phyloP scores from a whole-genome alignment of 1,139 yeast genomes.

The Saccharomyces hybrid region DNA sequence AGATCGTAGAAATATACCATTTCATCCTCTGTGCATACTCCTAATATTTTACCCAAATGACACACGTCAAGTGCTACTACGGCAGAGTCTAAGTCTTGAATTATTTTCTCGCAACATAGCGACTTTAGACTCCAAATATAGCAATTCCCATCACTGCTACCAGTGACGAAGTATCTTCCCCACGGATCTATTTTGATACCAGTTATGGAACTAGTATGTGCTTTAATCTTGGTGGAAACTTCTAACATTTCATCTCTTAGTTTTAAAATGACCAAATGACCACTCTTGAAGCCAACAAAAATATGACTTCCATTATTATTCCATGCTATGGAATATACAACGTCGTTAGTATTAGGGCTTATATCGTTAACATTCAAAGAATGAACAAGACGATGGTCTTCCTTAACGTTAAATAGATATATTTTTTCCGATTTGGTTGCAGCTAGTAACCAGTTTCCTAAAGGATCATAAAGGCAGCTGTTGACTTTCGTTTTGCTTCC shows the following conservation, averaged over 20 bases:
- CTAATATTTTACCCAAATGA: conserved; percentile 41
- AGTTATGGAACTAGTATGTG: conserved; percentile 51
- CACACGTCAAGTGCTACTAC: conserved; percentile 40
- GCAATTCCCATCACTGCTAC: conserved; percentile 67
- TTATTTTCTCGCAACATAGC: conserved; percentile 39
- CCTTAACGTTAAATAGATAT: conserved; percentile 22
- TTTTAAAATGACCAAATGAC: conserved; percentile 18
- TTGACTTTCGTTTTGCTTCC: conserved; percentile 32
- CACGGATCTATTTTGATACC: conserved; percentile 49
- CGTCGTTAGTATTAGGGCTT: conserved; percentile 8
- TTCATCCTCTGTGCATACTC: conserved; percentile 41
- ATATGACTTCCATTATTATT: conserved; percentile 29
- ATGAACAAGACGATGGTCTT: conserved; percentile 16
- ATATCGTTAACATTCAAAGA: conserved; percentile 10
- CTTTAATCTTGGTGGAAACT: conserved; percentile 31
- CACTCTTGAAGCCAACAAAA: conserved; percentile 32
- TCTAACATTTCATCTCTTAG: conserved; percentile 9
- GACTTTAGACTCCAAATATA: conserved; percentile 49
- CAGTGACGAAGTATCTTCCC: conserved; percentile 50
- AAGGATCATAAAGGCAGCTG: conserved; percentile 41
- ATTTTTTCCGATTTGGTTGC: conserved; percentile 35
- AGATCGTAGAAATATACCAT: conserved; percentile 38
- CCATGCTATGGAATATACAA: conserved; percentile 27
- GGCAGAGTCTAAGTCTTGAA: conserved; percentile 46
- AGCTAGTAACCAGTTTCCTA: conserved; percentile 45